A percentile compares a stretch with the other conserved stretches of the same genome.
These are phyloP conservation scores for Kingdonia uniflora DNA, from an alignment of 164 flowering plant genomes.

Conservation along the genomic window DNA sequence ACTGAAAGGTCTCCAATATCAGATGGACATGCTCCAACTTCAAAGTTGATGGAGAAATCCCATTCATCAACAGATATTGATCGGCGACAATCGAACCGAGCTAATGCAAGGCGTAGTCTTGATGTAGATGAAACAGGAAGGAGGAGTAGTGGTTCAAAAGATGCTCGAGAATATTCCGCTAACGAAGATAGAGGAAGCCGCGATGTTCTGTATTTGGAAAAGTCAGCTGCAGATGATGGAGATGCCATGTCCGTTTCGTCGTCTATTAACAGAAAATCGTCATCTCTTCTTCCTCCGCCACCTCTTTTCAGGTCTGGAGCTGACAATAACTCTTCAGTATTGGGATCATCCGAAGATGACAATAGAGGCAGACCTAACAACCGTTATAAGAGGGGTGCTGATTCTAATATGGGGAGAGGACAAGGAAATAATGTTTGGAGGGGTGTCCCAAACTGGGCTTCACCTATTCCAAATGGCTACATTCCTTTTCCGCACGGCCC, in stretches of 20 bases:
- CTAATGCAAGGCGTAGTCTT: constrained; percentile 35
- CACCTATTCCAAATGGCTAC: constrained; percentile 66
- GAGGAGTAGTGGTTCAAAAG: constrained; percentile 40
- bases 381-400: constrained; percentile 52
- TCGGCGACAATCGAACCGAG: constrained; percentile 32
- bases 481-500: constrained; percentile 76
- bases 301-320: constrained; percentile 36
- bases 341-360: constrained; percentile 53
- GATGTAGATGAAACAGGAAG: constrained; percentile 58
- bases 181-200: constrained; percentile 39
- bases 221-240: constrained; percentile 36
- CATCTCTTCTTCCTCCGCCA: constrained; percentile 40
- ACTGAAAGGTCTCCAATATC: constrained; percentile 42
- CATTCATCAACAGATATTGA: constrained; percentile 60
- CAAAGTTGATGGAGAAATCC: constrained; percentile 61
- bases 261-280: constrained; percentile 28
- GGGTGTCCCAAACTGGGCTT: constrained; percentile 67
- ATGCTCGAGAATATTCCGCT: constrained; percentile 34
- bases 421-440: constrained; percentile 61
- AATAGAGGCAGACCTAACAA: constrained; percentile 26
- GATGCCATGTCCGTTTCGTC: constrained; percentile 35
- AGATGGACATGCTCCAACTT: constrained; percentile 41
- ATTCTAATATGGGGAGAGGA: constrained; percentile 41
- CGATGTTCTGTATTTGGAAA: constrained; percentile 35
- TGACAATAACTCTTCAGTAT: constrained; percentile 37